phyloP scores from a whole-genome alignment of 1,284 basidiomycete genomes.

The Boletus smithii region DNA sequence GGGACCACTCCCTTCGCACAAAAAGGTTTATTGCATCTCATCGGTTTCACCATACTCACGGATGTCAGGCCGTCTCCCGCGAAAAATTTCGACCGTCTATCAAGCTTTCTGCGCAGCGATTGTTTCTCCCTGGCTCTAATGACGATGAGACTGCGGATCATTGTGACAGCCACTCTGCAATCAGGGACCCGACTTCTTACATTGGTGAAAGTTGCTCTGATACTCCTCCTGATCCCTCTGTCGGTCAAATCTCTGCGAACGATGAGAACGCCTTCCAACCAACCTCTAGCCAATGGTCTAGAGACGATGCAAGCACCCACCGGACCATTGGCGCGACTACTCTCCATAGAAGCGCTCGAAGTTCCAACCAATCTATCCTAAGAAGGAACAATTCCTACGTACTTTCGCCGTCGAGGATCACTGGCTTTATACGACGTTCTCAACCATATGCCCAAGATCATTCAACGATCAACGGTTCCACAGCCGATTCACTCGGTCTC shows the following conservation, averaged over 20 bases:
- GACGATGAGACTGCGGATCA: constrained; percentile 11
- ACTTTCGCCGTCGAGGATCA: constrained; percentile 30
- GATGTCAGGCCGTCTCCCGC: constrained; percentile 2
- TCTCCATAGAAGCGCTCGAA: not conserved
- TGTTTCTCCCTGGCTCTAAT: constrained; percentile 21
- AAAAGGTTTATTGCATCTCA: constrained; percentile 21
- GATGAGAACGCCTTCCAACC: constrained; percentile 30
- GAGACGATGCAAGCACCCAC: constrained; percentile 8
- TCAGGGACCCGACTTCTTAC: not conserved
- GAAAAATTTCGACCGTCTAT: constrained; percentile 4
- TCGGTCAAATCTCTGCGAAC: constrained; percentile 5
- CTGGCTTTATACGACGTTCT: constrained; percentile 19
- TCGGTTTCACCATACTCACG: constrained; percentile 11
- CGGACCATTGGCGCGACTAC: not conserved
- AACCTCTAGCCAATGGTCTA: constrained; percentile 5
- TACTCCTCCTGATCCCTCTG: constrained; percentile 15
- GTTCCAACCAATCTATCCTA: not conserved
- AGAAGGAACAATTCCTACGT: constrained; percentile 9
- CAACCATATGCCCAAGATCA: not conserved
- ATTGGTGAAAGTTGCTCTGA: constrained; percentile 35
- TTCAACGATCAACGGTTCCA: not conserved
- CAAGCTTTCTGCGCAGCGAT: constrained; percentile 1
- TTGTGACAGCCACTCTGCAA: not conserved
- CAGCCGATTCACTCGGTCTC: not conserved
- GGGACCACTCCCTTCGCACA: not conserved